Evolutionary conservation across 495 filamentous ascomycete species (phyloP).

Genomic region (Aspergillus saccharolyticus): DNA sequence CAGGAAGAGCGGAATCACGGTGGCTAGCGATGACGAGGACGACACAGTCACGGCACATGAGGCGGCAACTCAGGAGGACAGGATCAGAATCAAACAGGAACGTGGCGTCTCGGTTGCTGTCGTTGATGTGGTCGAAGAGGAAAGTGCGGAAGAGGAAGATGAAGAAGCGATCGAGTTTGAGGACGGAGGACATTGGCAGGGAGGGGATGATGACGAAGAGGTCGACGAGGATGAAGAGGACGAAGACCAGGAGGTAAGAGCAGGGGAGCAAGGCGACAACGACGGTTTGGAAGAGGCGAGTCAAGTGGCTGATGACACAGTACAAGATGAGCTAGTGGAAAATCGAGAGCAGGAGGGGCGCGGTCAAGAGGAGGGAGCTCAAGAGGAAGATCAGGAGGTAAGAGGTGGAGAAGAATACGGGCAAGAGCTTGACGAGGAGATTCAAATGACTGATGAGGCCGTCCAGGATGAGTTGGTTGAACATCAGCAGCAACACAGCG

Average conservation of each 20-base stretch:
- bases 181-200: conserved; percentile 1
- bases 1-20: conserved; percentile 20
- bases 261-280: not conserved
- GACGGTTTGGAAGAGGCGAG: not conserved
- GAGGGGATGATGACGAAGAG: conserved; percentile 5
- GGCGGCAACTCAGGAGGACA: not conserved
- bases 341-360: not conserved
- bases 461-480: too few relatives aligned
- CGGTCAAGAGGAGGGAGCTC: not conserved
- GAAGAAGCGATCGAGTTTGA: not conserved
- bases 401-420: not conserved
- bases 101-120: conserved; percentile 10
- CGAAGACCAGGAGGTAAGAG: not conserved
- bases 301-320: not conserved
- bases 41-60: conserved; percentile 10
- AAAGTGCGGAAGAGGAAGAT: not conserved
- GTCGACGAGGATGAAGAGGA: conserved; percentile 4
- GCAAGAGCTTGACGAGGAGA: not conserved
- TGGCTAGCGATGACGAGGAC: conserved; percentile 26
- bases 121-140: not conserved
- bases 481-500: not conserved
- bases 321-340: not conserved
- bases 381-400: not conserved
- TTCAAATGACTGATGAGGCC: too few relatives aligned
- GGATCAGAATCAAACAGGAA: conserved; percentile 21